phyloP scores from a whole-genome alignment of 164 flowering plant genomes.

The Macadamia integrifolia region DNA sequence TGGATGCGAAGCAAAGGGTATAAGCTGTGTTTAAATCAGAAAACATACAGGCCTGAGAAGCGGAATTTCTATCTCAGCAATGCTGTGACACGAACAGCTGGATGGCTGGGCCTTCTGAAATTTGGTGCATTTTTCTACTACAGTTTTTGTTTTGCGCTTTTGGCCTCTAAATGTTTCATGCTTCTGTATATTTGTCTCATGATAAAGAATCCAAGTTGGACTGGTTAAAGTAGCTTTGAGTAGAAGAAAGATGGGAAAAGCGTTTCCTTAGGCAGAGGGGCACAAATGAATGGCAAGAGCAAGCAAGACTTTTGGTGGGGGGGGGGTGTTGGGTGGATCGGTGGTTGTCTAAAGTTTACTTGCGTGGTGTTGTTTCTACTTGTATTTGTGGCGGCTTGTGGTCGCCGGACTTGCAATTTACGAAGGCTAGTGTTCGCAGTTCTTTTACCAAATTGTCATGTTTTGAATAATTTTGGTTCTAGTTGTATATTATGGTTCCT shows the following conservation, averaged over 20 bases:
- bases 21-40: slow-evolving; percentile 2
- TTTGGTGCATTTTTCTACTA: neutral
- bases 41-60: neutral
- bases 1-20: slow-evolving; percentile 9
- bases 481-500: too few species aligned
- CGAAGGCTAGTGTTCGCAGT: neutral
- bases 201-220: neutral
- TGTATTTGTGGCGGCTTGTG: neutral
- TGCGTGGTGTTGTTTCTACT: neutral
- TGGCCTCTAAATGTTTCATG: neutral
- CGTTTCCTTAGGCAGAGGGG: neutral
- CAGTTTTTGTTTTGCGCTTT: neutral
- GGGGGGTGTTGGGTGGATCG: neutral
- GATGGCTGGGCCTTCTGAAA: neutral
- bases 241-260: neutral
- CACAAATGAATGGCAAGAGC: neutral
- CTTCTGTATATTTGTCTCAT: slow-evolving; percentile 1
- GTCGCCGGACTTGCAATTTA: neutral
- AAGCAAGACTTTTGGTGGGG: neutral
- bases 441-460: too few species aligned
- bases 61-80: neutral
- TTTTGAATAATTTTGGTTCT: too few species aligned
- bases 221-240: neutral
- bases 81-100: neutral
- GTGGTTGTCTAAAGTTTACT: neutral